Percentiles rank a stretch among this genome's conserved stretches.
These are phyloP conservation scores for Suillus hirtellus DNA, from an alignment of 768 basidiomycete species.

Conservation along the genomic window DNA sequence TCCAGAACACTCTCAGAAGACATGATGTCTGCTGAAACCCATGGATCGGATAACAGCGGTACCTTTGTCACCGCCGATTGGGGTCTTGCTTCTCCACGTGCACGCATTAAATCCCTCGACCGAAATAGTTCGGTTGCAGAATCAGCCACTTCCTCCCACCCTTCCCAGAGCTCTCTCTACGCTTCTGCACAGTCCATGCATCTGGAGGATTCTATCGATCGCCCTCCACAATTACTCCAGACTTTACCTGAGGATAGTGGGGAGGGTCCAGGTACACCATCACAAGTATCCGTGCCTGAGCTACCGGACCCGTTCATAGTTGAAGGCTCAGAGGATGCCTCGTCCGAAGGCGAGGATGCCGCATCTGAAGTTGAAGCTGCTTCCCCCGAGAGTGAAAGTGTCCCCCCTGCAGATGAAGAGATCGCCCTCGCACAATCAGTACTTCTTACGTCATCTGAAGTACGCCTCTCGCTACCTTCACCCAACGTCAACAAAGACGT, in stretches of 20 bases:
- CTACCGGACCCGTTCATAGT: constrained; percentile 63
- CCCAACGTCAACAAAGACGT: constrained; percentile 56
- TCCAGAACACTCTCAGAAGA: not conserved
- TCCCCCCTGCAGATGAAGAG: constrained; percentile 34
- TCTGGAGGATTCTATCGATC: constrained; percentile 1
- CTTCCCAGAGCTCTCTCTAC: constrained; percentile 6
- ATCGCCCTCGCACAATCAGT: constrained; percentile 41
- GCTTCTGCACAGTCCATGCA: constrained; percentile 5
- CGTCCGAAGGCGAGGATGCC: constrained; percentile 31
- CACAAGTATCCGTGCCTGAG: constrained; percentile 43
- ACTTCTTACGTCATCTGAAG: constrained; percentile 20
- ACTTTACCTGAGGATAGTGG: constrained; percentile 14
- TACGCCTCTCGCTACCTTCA: constrained; percentile 21
- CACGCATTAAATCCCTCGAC: constrained; percentile 16
- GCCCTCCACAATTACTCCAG: constrained; percentile 8
- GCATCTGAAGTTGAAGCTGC: constrained; percentile 23
- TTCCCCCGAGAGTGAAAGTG: constrained; percentile 22
- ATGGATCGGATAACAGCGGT: constrained; percentile 21
- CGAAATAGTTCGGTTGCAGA: constrained; percentile 12
- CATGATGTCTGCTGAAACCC: not conserved
- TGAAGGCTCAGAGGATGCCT: constrained; percentile 51
- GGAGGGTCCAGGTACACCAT: constrained; percentile 10
- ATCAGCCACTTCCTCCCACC: constrained; percentile 2
- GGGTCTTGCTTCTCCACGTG: not conserved
- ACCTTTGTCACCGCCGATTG: constrained; percentile 20